Evolutionary conservation across 805 yeast species (phyloP).

Genomic region (Scheffersomyces coipomensis): DNA sequence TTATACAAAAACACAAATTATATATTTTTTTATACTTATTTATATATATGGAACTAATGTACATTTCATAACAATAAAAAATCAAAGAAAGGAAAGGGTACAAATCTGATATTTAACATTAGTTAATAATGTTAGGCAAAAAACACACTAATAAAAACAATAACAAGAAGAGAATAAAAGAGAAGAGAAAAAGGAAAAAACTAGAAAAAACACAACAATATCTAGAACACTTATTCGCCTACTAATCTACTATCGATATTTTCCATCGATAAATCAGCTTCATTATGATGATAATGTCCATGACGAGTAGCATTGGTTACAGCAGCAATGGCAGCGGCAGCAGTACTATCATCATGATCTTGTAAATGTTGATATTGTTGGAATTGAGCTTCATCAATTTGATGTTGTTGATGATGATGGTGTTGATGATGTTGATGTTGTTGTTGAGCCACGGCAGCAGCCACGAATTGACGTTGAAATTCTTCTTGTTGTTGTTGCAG

Average conservation of each 20-base stretch:
- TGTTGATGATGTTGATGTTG: slow-evolving; percentile 23
- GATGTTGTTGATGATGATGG: slow-evolving; percentile 25
- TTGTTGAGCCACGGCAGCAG: slow-evolving; percentile 22
- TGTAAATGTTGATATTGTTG: slow-evolving; percentile 30
- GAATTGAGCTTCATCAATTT: slow-evolving; percentile 19
- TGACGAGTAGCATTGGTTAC: slow-evolving; percentile 32
- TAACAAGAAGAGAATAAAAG: background rate
- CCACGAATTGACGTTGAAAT: slow-evolving; percentile 24
- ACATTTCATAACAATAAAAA: background rate
- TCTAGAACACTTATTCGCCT: slow-evolving; percentile 28
- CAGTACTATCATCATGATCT: slow-evolving; percentile 28
- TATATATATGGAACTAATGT: background rate
- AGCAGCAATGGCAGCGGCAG: slow-evolving; percentile 44
- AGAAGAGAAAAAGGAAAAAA: background rate
- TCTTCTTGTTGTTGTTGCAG: slow-evolving; percentile 17
- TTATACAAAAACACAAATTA: background rate
- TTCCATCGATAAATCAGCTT: slow-evolving; percentile 38
- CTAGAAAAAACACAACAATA: background rate
- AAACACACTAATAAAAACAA: slow-evolving; percentile 1
- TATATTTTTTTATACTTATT: background rate
- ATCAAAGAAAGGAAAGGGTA: background rate
- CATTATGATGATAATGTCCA: slow-evolving; percentile 19
- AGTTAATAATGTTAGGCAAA: too few species aligned
- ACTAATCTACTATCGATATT: slow-evolving; percentile 45
- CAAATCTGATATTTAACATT: too few species aligned